A percentile compares a stretch with the other conserved stretches of the same genome.
Conservation (phyloP, 805 yeast species). For the Blastobotrys peoriensis region DNA sequence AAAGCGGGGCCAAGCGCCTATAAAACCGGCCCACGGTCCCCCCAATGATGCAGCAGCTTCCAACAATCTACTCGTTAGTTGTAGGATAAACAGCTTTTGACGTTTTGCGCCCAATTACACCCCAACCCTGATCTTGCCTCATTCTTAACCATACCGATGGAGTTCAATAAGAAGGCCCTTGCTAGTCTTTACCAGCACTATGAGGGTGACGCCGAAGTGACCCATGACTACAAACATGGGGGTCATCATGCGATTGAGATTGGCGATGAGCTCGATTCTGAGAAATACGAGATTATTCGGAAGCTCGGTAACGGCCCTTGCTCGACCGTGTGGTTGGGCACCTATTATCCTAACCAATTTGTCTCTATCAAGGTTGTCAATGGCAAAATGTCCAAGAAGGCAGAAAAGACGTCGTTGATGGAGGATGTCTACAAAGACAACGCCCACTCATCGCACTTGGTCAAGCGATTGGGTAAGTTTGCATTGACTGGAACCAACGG, state of each 20-base stretch:
- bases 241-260: conserved; percentile 4
- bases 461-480: conserved; percentile 4
- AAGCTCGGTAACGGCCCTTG: conserved; percentile 97
- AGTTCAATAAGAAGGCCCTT: conserved; percentile 7
- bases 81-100: no score
- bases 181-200: conserved; percentile 5
- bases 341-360: background rate
- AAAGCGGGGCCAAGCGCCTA: background rate
- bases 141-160: conserved; percentile 9
- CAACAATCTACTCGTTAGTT: no score
- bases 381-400: conserved; percentile 6
- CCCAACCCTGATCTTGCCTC: no score
- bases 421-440: conserved; percentile 2
- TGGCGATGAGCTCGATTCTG: background rate
- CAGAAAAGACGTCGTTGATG: conserved; percentile 5
- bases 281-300: conserved; percentile 8
- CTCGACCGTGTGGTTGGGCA: conserved; percentile 43
- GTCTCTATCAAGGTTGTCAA: conserved; percentile 7
- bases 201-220: conserved; percentile 3
- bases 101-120: no score
- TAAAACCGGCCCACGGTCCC: no score
- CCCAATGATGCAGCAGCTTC: no score
- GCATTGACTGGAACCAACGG: conserved; percentile 5
- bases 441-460: background rate
- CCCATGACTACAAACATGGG: conserved; percentile 8